A percentile compares a stretch with the other conserved stretches of the same genome.
These are phyloP conservation scores for Lathyrus oleraceus DNA, from an alignment of 306 rosid genomes.

Conservation along the genomic window DNA sequence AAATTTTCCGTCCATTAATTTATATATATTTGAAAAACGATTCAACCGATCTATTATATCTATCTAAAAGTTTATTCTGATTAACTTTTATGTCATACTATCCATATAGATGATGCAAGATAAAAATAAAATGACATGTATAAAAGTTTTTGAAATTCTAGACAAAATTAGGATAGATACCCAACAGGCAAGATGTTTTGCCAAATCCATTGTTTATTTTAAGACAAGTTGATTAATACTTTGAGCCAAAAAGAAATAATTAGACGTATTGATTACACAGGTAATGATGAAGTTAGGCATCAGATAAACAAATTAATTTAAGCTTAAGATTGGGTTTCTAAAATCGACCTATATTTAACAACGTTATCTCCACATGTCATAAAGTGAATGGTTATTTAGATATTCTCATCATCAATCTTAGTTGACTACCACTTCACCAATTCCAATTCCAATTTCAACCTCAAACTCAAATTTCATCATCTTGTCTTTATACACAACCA, in stretches of 20 bases:
- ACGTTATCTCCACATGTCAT: slow-evolving; percentile 57
- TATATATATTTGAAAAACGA: no score
- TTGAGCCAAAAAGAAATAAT: background rate
- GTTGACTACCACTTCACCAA: slow-evolving; percentile 13
- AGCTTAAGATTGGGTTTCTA: background rate
- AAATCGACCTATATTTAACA: slow-evolving; percentile 5
- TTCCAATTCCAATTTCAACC: background rate
- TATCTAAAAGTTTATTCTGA: no score
- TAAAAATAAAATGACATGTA: no score
- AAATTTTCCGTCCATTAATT: no score
- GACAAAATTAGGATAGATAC: no score
- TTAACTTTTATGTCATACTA: no score
- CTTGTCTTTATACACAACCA: background rate
- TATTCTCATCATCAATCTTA: slow-evolving; percentile 37
- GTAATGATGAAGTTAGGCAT: background rate
- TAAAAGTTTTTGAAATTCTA: no score
- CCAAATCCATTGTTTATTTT: no score
- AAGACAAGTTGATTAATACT: no score
- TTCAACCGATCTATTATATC: no score
- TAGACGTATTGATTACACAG: background rate
- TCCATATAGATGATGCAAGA: no score
- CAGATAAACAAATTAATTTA: background rate
- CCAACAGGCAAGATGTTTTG: background rate
- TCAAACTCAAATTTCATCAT: background rate
- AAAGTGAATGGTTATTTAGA: slow-evolving; percentile 21